Evolutionary conservation across 1,284 basidiomycete species (phyloP), one percentile per base, ranked within the genome.

Genomic region (Stereum hirsutum): DNA sequence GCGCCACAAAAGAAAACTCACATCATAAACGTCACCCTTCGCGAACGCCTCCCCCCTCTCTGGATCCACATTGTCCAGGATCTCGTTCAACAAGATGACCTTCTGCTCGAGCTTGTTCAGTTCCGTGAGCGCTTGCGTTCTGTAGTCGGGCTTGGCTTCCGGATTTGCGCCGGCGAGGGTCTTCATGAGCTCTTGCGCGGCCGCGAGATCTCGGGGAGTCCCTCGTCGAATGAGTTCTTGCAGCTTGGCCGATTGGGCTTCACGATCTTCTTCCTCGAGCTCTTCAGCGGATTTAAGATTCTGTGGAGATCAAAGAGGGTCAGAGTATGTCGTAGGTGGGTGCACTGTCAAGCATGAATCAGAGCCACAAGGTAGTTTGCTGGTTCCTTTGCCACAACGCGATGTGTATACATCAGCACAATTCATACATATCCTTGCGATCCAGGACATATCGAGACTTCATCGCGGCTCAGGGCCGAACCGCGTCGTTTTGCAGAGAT

Each of bases 121-220:
- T 55, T 99, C 96, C 3, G 78, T 80, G 30, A 91, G 62, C 1
- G 93, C 89, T 56, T 98, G 93, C 15, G 82, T 76, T 21, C 86
- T 80, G 61, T 98, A 98, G 59, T 98, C 93, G 1, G 91, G 90
- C 57, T 91, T 89, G 44, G 86, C 80, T 30, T 97, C 91, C 0
- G 94, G 94, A 60, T 98, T 91, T 1, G 95, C 95, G 24, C 95
- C 96, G 0, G 94, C 87, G 43, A 99, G 78, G 2, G 84, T 69
- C 63, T 98, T 98, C 94, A 99, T 99, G 35, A 99, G 73, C 56
- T 99, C 95, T 58, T 99, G 95, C 2, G 96, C 96, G 8, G 89
- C 91, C 0, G 88, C 89, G 5, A 99, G 74, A 62, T 99, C 96
- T 47, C 91, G 79, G 0, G 96, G 96, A 15, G 93, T 96, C 7